A percentile compares a stretch with the other conserved stretches of the same genome.
phyloP scores from a whole-genome alignment of 2,329 filamentous ascomycete genomes.

The Fusarium heterosporum region DNA sequence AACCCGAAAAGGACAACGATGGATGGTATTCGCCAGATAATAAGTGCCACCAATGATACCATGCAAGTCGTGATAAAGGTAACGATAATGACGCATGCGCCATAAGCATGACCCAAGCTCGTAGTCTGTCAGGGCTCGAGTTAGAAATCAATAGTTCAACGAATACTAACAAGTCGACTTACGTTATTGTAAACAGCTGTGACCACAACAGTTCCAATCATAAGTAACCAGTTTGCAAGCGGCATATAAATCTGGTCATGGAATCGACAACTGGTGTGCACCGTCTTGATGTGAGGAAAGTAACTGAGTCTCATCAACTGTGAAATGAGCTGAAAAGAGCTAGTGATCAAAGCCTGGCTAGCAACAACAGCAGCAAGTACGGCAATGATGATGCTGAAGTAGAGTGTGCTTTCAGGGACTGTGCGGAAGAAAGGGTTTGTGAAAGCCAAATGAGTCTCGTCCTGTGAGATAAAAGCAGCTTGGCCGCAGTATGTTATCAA shows the following conservation, averaged over 20 bases:
- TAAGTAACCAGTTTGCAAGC: constrained; percentile 79
- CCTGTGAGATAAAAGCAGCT: constrained; percentile 75
- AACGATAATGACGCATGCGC: constrained; percentile 83
- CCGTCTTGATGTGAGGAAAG: constrained; percentile 79
- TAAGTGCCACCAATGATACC: constrained; percentile 76
- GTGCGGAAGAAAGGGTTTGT: constrained; percentile 80
- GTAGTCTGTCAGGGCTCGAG: constrained; percentile 60
- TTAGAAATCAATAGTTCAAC: not conserved
- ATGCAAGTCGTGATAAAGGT: constrained; percentile 83
- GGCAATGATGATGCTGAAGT: constrained; percentile 75
- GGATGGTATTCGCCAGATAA: constrained; percentile 75
- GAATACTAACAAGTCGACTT: constrained; percentile 37
- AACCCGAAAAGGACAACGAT: constrained; percentile 71
- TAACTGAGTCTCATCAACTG: constrained; percentile 79
- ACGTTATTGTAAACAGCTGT: constrained; percentile 79
- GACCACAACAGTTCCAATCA: constrained; percentile 80
- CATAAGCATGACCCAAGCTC: constrained; percentile 78
- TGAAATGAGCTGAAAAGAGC: constrained; percentile 75
- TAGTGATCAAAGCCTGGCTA: constrained; percentile 82
- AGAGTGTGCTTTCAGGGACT: constrained; percentile 74
- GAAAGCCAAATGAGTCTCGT: constrained; percentile 57
- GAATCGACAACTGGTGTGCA: constrained; percentile 76
- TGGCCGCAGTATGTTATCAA: constrained; percentile 77
- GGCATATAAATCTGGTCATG: constrained; percentile 84
- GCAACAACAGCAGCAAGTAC: constrained; percentile 79